phyloP scores from a whole-genome alignment of 1,284 basidiomycete species.

The Ceraceosorus bombacis region DNA sequence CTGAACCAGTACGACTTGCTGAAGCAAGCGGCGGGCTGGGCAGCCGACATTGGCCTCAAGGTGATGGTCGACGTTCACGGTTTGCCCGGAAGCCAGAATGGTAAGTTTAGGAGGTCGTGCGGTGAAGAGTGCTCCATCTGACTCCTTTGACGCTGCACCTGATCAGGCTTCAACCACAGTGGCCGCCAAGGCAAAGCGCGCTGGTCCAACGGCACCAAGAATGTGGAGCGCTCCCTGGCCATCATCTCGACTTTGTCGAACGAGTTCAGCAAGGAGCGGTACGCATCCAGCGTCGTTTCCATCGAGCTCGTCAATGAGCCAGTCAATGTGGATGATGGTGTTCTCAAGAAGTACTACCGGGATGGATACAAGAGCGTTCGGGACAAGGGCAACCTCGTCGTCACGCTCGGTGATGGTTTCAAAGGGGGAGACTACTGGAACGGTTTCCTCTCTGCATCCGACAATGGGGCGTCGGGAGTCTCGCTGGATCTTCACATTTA shows the following conservation, averaged over 20 bases:
- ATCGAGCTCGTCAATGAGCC: conserved; percentile 44
- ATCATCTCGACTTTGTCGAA: conserved; percentile 57
- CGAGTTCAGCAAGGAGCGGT: conserved; percentile 29
- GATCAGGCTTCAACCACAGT: conserved; percentile 50
- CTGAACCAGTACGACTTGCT: conserved; percentile 63
- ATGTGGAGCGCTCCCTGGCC: conserved; percentile 64
- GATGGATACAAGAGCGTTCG: conserved; percentile 59
- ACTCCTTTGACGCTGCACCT: not conserved
- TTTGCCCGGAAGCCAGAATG: conserved; percentile 51
- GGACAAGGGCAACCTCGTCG: conserved; percentile 25
- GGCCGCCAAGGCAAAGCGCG: conserved; percentile 61
- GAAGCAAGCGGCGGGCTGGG: conserved; percentile 66
- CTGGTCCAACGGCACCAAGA: conserved; percentile 64
- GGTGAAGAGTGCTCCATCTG: conserved; percentile 24
- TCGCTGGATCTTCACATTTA: conserved; percentile 59
- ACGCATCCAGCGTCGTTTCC: conserved; percentile 28
- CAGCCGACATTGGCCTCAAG: conserved; percentile 65
- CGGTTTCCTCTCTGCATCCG: conserved; percentile 10
- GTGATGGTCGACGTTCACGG: conserved; percentile 66
- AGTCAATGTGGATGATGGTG: conserved; percentile 15
- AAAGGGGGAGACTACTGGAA: conserved; percentile 12
- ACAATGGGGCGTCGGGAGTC: conserved; percentile 53
- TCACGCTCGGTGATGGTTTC: conserved; percentile 10
- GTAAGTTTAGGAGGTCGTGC: conserved; percentile 28
- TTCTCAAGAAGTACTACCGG: conserved; percentile 55